Evolutionary conservation across 768 basidiomycete species (phyloP).

Genomic region (Megacollybia marginata): DNA sequence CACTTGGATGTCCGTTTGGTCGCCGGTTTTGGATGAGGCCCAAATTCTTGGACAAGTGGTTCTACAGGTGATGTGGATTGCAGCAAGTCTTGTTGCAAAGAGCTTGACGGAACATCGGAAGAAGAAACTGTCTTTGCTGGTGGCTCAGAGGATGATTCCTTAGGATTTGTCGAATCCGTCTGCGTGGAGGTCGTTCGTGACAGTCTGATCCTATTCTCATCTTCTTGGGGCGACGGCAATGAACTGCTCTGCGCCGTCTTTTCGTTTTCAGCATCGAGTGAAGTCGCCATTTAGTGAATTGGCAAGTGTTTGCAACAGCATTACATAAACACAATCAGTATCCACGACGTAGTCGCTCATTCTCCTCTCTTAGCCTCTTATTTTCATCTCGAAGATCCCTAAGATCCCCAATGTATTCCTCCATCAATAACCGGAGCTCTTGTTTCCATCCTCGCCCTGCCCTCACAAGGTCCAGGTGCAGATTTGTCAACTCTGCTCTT

Average conservation of each 20-base stretch:
- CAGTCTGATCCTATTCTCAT: not conserved
- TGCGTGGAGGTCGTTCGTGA: not conserved
- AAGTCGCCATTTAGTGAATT: no score
- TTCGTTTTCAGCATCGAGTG: no score
- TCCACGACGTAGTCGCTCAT: constrained; percentile 48
- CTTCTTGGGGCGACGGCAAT: not conserved
- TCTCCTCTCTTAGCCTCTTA: constrained; percentile 56
- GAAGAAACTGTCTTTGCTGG: not conserved
- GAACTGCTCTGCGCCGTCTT: no score
- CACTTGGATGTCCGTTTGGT: not conserved
- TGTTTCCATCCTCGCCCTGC: constrained; percentile 66
- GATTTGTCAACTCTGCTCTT: constrained; percentile 62
- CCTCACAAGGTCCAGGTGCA: constrained; percentile 66
- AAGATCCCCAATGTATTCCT: constrained; percentile 55
- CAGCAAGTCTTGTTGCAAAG: not conserved
- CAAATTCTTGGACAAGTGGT: not conserved
- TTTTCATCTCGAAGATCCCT: constrained; percentile 61
- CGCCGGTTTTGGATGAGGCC: not conserved
- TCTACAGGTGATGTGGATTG: not conserved
- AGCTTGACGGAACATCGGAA: not conserved
- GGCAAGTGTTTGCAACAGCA: no score
- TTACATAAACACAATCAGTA: constrained; percentile 6
- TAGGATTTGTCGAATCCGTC: not conserved
- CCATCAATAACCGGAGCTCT: constrained; percentile 56
- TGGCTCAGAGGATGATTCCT: not conserved